Conservation (phyloP, 2,329 filamentous ascomycete species). For the Penicillium sp. region DNA sequence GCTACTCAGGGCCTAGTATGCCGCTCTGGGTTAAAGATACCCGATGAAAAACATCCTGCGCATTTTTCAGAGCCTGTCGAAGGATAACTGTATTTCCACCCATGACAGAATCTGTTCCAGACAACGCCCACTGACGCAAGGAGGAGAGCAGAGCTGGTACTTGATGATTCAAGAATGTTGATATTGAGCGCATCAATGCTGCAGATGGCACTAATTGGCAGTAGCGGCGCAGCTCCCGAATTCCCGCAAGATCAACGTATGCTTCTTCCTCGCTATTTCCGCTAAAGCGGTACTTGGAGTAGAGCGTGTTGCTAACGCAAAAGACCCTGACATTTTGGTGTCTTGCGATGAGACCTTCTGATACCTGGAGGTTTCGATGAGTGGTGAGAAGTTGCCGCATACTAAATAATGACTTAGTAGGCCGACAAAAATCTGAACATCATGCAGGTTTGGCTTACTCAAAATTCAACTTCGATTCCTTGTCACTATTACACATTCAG, state of each 20-base stretch:
- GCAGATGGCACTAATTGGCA: slow-evolving; percentile 15
- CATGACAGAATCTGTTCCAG: slow-evolving; percentile 6
- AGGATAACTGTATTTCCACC: not conserved
- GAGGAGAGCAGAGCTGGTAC: slow-evolving; percentile 10
- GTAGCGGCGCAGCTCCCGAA: slow-evolving; percentile 8
- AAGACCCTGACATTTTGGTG: slow-evolving; percentile 3
- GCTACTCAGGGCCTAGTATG: not conserved
- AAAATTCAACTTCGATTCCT: not conserved
- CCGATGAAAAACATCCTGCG: not conserved
- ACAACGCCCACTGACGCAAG: slow-evolving; percentile 13
- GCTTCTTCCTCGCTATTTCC: not conserved
- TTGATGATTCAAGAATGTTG: slow-evolving; percentile 2
- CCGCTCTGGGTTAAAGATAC: not conserved
- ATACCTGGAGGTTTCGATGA: not conserved
- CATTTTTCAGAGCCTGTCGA: not conserved
- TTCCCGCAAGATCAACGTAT: slow-evolving; percentile 7
- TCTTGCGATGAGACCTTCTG: not conserved
- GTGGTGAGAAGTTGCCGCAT: not conserved
- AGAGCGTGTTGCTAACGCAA: slow-evolving; percentile 12
- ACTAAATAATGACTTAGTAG: not conserved
- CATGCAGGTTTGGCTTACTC: not conserved
- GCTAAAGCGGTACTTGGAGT: not conserved
- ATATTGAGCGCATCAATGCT: slow-evolving; percentile 1
- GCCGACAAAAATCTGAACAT: not conserved
- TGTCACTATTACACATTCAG: not conserved